Conservation (phyloP, 371 early-diverging fungal species). For the Mortierella sp. region DNA sequence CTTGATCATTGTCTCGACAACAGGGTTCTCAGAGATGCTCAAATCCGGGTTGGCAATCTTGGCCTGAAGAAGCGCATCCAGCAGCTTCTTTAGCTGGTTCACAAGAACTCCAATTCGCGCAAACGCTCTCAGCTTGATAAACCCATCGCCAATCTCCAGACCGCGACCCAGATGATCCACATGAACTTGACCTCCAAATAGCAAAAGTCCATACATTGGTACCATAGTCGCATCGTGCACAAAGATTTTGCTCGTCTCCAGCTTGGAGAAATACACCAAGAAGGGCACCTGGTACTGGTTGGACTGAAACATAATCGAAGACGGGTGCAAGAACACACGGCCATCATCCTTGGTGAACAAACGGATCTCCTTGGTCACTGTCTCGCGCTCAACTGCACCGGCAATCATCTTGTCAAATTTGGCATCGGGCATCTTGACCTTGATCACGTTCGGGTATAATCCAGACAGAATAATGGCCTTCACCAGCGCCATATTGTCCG, state of each 20-base stretch:
- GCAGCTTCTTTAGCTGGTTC: conserved; percentile 76
- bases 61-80: conserved; percentile 75
- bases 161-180: conserved; percentile 82
- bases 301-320: conserved; percentile 75
- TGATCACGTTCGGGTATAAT: conserved; percentile 79
- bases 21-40: conserved; percentile 69
- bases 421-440: conserved; percentile 78
- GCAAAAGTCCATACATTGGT: conserved; percentile 76
- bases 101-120: conserved; percentile 86
- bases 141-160: conserved; percentile 70
- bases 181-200: conserved; percentile 80
- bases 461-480: conserved; percentile 76
- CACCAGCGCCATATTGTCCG: conserved; percentile 66
- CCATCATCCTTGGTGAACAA: conserved; percentile 78
- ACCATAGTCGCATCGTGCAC: conserved; percentile 82
- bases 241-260: conserved; percentile 80
- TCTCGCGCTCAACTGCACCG: conserved; percentile 82
- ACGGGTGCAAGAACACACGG: conserved; percentile 87
- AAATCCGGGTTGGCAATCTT: conserved; percentile 81
- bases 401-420: conserved; percentile 80
- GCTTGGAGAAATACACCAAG: conserved; percentile 78
- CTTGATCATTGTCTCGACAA: conserved; percentile 67
- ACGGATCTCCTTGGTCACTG: conserved; percentile 80
- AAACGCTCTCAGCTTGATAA: conserved; percentile 82
- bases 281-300: conserved; percentile 75